Evolutionary conservation across 2,329 filamentous ascomycete species (phyloP).

Genomic region (Penicillium sp.): DNA sequence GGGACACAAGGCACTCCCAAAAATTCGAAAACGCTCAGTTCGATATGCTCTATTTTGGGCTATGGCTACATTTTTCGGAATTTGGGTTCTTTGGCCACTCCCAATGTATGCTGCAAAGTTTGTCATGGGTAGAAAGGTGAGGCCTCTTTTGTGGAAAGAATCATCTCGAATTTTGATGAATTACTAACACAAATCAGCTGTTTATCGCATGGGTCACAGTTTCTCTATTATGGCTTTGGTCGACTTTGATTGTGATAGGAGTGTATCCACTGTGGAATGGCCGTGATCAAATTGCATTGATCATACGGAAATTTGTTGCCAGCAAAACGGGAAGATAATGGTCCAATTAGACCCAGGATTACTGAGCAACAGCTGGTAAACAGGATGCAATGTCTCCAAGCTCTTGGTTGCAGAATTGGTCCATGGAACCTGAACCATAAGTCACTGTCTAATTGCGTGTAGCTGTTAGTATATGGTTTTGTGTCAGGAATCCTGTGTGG

Average conservation of each 20-base stretch:
- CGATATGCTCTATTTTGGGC: conserved; percentile 19
- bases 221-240: not conserved
- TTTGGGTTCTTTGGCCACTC: conserved; percentile 50
- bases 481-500: too few species aligned
- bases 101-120: conserved; percentile 47
- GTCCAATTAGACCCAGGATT: too few species aligned
- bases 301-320: not conserved
- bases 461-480: not conserved
- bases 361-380: not conserved
- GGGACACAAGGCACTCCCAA: not conserved
- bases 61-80: conserved; percentile 13
- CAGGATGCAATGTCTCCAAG: not conserved
- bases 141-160: not conserved
- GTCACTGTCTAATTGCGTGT: not conserved
- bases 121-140: not conserved
- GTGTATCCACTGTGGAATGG: not conserved
- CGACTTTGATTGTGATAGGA: not conserved
- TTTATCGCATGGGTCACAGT: not conserved
- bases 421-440: not conserved
- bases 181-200: not conserved
- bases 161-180: not conserved
- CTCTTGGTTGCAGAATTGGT: not conserved
- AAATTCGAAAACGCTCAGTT: conserved; percentile 17
- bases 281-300: not conserved
- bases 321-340: not conserved